phyloP scores from a whole-genome alignment of 2,329 filamentous ascomycete species.

The Colletotrichum nymphaeae region DNA sequence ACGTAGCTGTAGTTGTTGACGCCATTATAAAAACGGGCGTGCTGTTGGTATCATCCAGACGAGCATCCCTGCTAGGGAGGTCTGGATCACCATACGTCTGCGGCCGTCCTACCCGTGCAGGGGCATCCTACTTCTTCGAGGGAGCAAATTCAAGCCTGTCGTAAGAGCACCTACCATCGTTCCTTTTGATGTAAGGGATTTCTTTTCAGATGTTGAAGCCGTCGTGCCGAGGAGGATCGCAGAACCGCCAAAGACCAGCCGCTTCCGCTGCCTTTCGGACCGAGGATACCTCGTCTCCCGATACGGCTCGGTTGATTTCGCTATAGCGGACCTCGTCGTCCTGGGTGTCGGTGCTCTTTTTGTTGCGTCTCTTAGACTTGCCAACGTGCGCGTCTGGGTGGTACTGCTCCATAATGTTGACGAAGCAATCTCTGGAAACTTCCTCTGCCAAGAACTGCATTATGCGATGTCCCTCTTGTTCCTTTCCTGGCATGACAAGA shows the following conservation, averaged over 20 bases:
- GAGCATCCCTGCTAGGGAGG: not conserved
- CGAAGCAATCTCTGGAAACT: slow-evolving; percentile 79
- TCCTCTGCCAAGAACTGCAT: slow-evolving; percentile 81
- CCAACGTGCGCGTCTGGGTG: slow-evolving; percentile 84
- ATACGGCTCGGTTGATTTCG: slow-evolving; percentile 82
- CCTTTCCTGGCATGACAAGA: slow-evolving; percentile 86
- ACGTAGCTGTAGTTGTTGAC: not conserved
- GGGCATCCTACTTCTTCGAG: not conserved
- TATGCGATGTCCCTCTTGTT: slow-evolving; percentile 78
- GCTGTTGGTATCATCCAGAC: not conserved
- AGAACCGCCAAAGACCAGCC: slow-evolving; percentile 83
- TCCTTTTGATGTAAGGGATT: slow-evolving; percentile 8
- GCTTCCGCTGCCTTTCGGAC: slow-evolving; percentile 76
- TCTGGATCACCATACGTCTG: not conserved
- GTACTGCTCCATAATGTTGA: slow-evolving; percentile 93
- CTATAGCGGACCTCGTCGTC: slow-evolving; percentile 71
- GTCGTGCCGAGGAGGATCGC: slow-evolving; percentile 68
- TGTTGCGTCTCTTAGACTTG: slow-evolving; percentile 64
- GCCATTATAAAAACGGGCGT: not conserved
- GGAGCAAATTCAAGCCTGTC: not conserved
- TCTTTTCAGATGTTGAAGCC: slow-evolving; percentile 60
- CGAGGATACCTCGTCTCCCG: slow-evolving; percentile 70
- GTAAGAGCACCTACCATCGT: not conserved
- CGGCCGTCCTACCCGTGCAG: not conserved
- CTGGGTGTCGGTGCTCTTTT: slow-evolving; percentile 43